These are phyloP conservation scores for Macadamia tetraphylla DNA, from an alignment of 164 flowering plant species.

Conservation along the genomic window DNA sequence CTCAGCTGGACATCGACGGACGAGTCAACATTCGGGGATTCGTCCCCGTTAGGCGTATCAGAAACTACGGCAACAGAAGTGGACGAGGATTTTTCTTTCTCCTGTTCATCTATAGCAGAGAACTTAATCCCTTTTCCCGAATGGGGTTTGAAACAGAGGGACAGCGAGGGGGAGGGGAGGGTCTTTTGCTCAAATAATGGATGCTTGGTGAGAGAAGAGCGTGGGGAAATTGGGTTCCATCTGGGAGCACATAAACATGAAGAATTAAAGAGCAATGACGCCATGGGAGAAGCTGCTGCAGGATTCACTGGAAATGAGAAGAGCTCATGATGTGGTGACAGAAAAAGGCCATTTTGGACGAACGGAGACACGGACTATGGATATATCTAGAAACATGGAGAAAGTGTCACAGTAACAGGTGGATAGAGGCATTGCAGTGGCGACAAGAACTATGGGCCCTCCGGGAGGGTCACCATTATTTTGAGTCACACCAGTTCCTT, in stretches of 20 bases:
- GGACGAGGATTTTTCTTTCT: constrained; percentile 25
- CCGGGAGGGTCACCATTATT: background rate
- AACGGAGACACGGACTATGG: constrained; percentile 1
- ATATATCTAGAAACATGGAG: constrained; percentile 48
- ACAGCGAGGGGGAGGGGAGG: constrained; percentile 13
- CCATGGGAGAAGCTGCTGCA: constrained; percentile 15
- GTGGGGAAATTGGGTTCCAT: constrained; percentile 1
- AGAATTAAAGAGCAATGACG: constrained; percentile 13
- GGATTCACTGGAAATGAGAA: constrained; percentile 1
- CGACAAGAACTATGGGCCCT: constrained; percentile 8
- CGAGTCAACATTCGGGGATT: constrained; percentile 14
- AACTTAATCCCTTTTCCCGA: constrained; percentile 23
- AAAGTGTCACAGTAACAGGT: constrained; percentile 21
- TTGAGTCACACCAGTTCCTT: background rate
- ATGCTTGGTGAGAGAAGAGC: constrained; percentile 11
- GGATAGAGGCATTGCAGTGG: constrained; percentile 2
- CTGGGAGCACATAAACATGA: constrained; percentile 14
- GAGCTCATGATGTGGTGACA: constrained; percentile 6
- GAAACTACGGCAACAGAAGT: constrained; percentile 29
- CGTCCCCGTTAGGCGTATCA: constrained; percentile 19
- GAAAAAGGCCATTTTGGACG: constrained; percentile 4
- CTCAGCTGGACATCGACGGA: constrained; percentile 9
- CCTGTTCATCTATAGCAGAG: constrained; percentile 31
- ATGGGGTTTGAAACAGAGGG: constrained; percentile 9
- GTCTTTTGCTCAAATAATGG: constrained; percentile 8